These are phyloP conservation scores for Escallonia rubra DNA, from an alignment of 129 eudicot genomes.

Conservation along the genomic window DNA sequence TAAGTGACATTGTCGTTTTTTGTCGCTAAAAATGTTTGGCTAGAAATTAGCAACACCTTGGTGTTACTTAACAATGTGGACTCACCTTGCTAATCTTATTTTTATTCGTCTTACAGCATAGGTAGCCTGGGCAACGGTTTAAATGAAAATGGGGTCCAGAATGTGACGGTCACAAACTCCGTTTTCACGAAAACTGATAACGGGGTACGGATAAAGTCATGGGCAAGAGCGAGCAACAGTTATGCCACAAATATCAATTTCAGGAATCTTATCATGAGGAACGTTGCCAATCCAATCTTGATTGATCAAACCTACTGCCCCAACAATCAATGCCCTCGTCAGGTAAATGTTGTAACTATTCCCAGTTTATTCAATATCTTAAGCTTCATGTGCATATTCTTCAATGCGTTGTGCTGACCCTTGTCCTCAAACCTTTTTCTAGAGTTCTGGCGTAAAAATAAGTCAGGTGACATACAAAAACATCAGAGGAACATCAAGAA, in stretches of 20 bases:
- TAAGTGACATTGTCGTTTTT: conserved; percentile 33
- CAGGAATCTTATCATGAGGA: conserved; percentile 24
- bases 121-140: conserved; percentile 27
- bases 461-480: conserved; percentile 53
- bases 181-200: conserved; percentile 33
- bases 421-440: not conserved
- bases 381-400: no score
- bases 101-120: conserved; percentile 2
- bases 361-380: no score
- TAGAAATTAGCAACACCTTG: conserved; percentile 12
- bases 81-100: no score
- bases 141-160: conserved; percentile 21
- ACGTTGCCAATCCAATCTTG: conserved; percentile 63
- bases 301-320: conserved; percentile 82
- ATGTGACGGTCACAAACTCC: conserved; percentile 22
- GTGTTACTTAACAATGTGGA: no score
- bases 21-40: conserved; percentile 59
- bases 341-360: conserved; percentile 16
- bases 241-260: conserved; percentile 27
- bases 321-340: conserved; percentile 43
- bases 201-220: conserved; percentile 31
- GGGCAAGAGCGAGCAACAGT: conserved; percentile 23
- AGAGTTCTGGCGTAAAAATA: conserved; percentile 65
- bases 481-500: conserved; percentile 66
- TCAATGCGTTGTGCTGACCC: no score